Conservation (phyloP, 2,329 filamentous ascomycete genomes). For the Grosmannia huntii region DNA sequence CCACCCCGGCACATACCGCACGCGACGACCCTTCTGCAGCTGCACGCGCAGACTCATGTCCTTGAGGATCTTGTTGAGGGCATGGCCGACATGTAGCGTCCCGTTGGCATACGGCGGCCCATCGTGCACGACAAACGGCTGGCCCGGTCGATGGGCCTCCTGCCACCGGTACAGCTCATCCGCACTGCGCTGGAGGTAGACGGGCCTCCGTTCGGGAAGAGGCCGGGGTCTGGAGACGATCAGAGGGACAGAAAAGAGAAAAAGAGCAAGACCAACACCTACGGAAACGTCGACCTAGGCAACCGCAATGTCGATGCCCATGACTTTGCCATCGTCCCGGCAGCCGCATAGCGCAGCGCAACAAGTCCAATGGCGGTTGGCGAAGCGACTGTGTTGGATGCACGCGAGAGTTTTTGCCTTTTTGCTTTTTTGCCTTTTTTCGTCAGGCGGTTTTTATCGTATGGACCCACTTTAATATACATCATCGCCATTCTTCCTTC, state of each 20-base stretch:
- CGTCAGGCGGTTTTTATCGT: no score
- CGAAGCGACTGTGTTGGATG: no score
- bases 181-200: conserved; percentile 63
- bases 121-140: conserved; percentile 77
- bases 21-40: conserved; percentile 60
- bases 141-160: conserved; percentile 35
- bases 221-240: conserved; percentile 33
- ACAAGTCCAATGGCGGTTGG: neutral
- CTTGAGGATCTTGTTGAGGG: conserved; percentile 93
- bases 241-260: neutral
- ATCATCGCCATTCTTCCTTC: no score
- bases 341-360: conserved; percentile 1
- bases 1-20: conserved; percentile 86
- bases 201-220: conserved; percentile 32
- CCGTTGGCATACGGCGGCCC: conserved; percentile 96
- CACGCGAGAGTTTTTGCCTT: neutral
- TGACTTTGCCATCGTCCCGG: conserved; percentile 35
- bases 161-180: conserved; percentile 91
- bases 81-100: conserved; percentile 80
- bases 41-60: conserved; percentile 80
- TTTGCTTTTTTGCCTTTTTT: neutral
- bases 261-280: conserved; percentile 16
- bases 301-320: conserved; percentile 66
- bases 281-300: conserved; percentile 64
- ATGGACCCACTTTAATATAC: no score